Evolutionary conservation across 352 stramenopile genomes (phyloP).

Genomic region (Globisporangium cystogenes): DNA sequence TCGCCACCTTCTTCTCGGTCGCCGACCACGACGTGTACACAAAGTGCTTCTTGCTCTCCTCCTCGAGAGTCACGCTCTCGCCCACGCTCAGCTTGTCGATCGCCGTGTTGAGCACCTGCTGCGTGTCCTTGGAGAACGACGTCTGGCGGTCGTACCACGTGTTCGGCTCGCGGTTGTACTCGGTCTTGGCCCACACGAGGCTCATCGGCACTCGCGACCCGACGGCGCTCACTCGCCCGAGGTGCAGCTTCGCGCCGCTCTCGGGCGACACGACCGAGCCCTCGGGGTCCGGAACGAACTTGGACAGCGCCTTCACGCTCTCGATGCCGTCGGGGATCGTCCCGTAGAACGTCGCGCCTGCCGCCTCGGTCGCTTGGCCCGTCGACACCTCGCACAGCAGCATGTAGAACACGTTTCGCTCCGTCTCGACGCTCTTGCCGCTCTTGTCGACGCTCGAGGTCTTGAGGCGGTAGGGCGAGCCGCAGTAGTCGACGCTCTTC

Average conservation of each 20-base stretch:
- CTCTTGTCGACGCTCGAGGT: slow-evolving; percentile 20
- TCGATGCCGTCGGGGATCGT: slow-evolving; percentile 41
- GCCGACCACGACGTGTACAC: slow-evolving; percentile 24
- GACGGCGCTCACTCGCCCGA: slow-evolving; percentile 43
- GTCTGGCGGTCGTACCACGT: slow-evolving; percentile 34
- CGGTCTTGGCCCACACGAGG: slow-evolving; percentile 51
- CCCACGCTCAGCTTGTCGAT: slow-evolving; percentile 40
- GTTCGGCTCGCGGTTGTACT: slow-evolving; percentile 16
- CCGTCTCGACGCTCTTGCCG: slow-evolving; percentile 33
- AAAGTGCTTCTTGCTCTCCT: slow-evolving; percentile 26
- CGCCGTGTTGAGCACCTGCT: slow-evolving; percentile 33
- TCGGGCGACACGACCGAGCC: slow-evolving; percentile 46
- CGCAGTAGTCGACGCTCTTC: slow-evolving; percentile 81
- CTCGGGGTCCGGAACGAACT: slow-evolving; percentile 43
- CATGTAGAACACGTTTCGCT: slow-evolving; percentile 58
- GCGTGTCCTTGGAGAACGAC: slow-evolving; percentile 24
- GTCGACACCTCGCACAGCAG: slow-evolving; percentile 69
- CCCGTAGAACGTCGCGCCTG: slow-evolving; percentile 20
- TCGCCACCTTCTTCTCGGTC: slow-evolving; percentile 21
- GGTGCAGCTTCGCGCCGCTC: slow-evolving; percentile 37
- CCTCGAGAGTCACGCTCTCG: slow-evolving; percentile 26
- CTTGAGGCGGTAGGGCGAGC: slow-evolving; percentile 41
- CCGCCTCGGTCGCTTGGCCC: slow-evolving; percentile 34
- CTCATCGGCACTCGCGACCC: slow-evolving; percentile 34
- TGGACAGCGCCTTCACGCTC: slow-evolving; percentile 52